phyloP scores from a whole-genome alignment of 2,329 filamentous ascomycete species.

The Diaporthe citri region DNA sequence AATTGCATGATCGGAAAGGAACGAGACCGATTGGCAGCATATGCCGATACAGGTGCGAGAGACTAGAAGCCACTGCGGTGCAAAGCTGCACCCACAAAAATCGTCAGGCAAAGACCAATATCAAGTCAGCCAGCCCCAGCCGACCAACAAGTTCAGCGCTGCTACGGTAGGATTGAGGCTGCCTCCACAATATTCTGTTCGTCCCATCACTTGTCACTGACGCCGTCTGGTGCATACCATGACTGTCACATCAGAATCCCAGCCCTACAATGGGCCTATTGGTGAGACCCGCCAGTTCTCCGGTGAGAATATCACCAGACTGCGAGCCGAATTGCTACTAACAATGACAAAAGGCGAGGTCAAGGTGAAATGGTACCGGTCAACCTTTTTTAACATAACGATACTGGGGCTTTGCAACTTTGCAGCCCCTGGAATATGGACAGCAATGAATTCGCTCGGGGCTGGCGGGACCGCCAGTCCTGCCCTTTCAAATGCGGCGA shows the following conservation, averaged over 20 bases:
- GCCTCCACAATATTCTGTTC: background rate
- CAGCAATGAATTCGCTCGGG: constrained; percentile 56
- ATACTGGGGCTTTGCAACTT: constrained; percentile 80
- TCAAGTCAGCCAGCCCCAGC: background rate
- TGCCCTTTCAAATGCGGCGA: constrained; percentile 58
- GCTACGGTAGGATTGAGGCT: background rate
- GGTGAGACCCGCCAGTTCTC: background rate
- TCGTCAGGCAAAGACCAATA: background rate
- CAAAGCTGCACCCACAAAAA: background rate
- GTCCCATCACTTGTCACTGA: background rate
- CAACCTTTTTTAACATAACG: constrained; percentile 79
- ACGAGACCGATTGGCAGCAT: background rate
- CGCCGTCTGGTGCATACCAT: background rate
- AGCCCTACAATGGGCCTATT: background rate
- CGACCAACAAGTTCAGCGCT: background rate
- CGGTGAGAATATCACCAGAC: background rate
- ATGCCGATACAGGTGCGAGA: background rate
- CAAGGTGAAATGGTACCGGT: constrained; percentile 74
- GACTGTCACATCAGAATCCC: background rate
- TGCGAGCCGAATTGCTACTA: background rate
- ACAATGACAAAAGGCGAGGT: background rate
- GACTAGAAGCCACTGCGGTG: background rate
- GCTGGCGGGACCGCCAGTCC: constrained; percentile 57
- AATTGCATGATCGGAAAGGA: background rate
- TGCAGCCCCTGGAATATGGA: constrained; percentile 74